A percentile compares a stretch with the other conserved stretches of the same genome.
phyloP scores from a whole-genome alignment of 805 yeast genomes.

The Maudiozyma saulgeensis region DNA sequence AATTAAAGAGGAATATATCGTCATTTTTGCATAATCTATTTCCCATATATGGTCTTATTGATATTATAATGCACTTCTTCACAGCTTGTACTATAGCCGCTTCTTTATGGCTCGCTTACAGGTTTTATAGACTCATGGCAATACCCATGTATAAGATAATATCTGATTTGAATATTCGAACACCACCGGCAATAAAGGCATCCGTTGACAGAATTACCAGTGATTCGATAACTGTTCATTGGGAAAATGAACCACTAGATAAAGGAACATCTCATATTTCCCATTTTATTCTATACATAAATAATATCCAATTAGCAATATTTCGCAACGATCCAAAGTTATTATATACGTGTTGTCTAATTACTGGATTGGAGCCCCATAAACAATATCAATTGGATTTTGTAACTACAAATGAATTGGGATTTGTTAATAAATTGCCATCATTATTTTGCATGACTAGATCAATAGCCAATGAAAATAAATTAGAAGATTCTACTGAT shows the following conservation, averaged over 20 bases:
- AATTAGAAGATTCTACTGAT: background rate
- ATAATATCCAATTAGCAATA: constrained; percentile 23
- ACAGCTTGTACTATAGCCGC: constrained; percentile 7
- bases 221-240: constrained; percentile 24
- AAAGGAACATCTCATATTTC: constrained; percentile 12
- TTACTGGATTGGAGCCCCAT: constrained; percentile 19
- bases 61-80: background rate
- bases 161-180: constrained; percentile 19
- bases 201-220: constrained; percentile 27
- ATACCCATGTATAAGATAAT: constrained; percentile 25
- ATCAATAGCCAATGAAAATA: background rate
- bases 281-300: constrained; percentile 24
- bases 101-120: constrained; percentile 20
- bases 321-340: constrained; percentile 25
- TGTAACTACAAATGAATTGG: constrained; percentile 26
- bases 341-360: constrained; percentile 26
- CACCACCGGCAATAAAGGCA: constrained; percentile 27
- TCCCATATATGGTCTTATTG: background rate
- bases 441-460: constrained; percentile 25
- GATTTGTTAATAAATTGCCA: constrained; percentile 27
- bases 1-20: background rate
- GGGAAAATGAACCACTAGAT: constrained; percentile 26
- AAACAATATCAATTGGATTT: constrained; percentile 27
- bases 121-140: constrained; percentile 22
- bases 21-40: background rate